Base-by-base conservation (phyloP, 129 eudicot genomes). In the Flaveria trinervia region DNA sequence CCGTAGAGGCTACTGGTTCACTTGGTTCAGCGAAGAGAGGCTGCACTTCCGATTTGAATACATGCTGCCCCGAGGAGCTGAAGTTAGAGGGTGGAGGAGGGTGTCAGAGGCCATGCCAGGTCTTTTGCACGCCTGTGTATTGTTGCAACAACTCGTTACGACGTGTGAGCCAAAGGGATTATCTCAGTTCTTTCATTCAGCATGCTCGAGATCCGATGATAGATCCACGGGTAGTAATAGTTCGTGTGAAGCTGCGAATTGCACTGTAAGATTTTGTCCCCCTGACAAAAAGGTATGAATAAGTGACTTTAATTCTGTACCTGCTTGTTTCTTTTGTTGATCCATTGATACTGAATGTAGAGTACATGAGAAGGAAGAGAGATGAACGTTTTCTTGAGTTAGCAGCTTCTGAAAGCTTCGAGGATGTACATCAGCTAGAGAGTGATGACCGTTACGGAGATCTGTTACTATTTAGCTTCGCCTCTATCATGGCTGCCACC, bases 371-470 rank as follows among this genome's bases (percentile, higher is more conserved):
- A 50, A 70, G 22, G 50, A 81, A 30, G 36, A 45, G 79, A 30
- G 73, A 82, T 17, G 50, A 71, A 43, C 73, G 75, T 70, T 72
- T 85, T 22, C 82, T 72, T 26, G 84, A 79, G 72, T 55, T 85
- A 8, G 71, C 79, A 50, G 72, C 83, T 17, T 80, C 85, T 4
- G 89, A 78, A 50, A 83, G 83, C 66, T 82, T 78, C 48, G 79
- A 76, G 14, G 76, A 78, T 16, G 17, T 57, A 36, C 50, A 72
- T 73, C 65, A 60, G 16, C 36, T 55, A 18, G 81, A 76, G 72
- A 76, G 16, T n/a, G 25, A 72, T 26, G 81, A 74, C 9, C 59
- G 83, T 22, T 74, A 76, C 25, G 84, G 82, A 28, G 81, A 87
- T 76, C 1, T 84, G 44, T 74, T 69, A 33, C 11, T 84, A 5